Percentiles rank a stretch among this genome's conserved stretches.
phyloP scores from a whole-genome alignment of 2,329 filamentous ascomycete genomes.

The Fusarium succisae region DNA sequence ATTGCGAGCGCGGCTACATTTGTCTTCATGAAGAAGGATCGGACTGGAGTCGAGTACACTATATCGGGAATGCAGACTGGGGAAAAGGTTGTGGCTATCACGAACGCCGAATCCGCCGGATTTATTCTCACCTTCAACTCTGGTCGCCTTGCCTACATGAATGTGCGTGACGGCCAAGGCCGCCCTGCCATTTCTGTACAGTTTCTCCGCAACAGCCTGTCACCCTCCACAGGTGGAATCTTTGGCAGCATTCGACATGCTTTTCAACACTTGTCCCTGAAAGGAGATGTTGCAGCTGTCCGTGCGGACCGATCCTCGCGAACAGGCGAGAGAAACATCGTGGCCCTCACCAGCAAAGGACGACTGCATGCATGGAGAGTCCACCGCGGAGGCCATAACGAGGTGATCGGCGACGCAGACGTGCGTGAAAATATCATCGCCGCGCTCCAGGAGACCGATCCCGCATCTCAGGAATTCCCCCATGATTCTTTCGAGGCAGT shows the following conservation, averaged over 20 bases:
- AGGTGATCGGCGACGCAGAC: constrained; percentile 77
- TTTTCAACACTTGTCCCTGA: constrained; percentile 74
- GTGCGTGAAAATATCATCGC: constrained; percentile 70
- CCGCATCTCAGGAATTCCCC: constrained; percentile 58
- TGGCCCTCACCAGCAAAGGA: constrained; percentile 81
- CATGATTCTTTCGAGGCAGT: constrained; percentile 75
- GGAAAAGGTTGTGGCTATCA: constrained; percentile 79
- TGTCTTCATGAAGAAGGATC: constrained; percentile 83
- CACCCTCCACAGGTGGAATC: constrained; percentile 69
- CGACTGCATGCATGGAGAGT: constrained; percentile 87
- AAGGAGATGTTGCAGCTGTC: constrained; percentile 83
- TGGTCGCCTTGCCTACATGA: constrained; percentile 87
- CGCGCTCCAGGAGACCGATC: constrained; percentile 66
- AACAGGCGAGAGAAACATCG: constrained; percentile 84
- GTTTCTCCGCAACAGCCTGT: constrained; percentile 72
- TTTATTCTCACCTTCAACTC: constrained; percentile 87
- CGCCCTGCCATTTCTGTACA: constrained; percentile 82
- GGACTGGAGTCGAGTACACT: constrained; percentile 78
- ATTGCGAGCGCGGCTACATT: constrained; percentile 88
- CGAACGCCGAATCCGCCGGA: constrained; percentile 85
- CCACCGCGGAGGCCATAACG: constrained; percentile 85
- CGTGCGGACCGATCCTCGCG: constrained; percentile 75
- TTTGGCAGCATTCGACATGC: constrained; percentile 84
- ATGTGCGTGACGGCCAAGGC: constrained; percentile 85
- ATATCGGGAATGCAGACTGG: constrained; percentile 80